Conservation (phyloP, 139 green algal species). For the Auxenochlorella pyrenoidosa region DNA sequence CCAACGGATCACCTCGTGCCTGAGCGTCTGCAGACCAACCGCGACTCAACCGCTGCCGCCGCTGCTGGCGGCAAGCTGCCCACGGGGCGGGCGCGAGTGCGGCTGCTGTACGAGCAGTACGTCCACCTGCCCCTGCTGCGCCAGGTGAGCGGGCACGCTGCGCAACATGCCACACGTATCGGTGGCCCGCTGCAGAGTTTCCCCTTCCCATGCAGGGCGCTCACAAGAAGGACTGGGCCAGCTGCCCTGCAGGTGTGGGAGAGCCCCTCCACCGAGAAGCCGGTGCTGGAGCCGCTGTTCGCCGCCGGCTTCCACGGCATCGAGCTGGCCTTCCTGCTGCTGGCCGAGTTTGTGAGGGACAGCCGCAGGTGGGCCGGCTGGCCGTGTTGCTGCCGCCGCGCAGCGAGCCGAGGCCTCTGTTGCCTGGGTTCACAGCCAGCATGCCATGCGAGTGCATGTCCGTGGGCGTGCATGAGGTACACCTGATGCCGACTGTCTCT, state of each 20-base stretch:
- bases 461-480: background rate
- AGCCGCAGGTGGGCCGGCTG: constrained; percentile 33
- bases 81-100: constrained; percentile 33
- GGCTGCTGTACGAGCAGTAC: constrained; percentile 58
- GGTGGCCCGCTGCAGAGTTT: too few species aligned
- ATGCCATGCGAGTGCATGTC: too few species aligned
- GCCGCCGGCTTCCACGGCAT: constrained; percentile 63
- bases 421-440: too few species aligned
- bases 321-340: constrained; percentile 59
- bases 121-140: constrained; percentile 49
- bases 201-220: too few species aligned
- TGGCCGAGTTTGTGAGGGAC: constrained; percentile 59
- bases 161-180: too few species aligned
- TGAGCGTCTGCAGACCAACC: constrained; percentile 13
- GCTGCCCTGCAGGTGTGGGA: constrained; percentile 49
- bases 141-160: too few species aligned
- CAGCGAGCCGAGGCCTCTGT: too few species aligned
- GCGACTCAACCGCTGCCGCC: too few species aligned
- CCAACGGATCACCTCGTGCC: too few species aligned
- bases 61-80: constrained; percentile 1
- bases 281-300: constrained; percentile 58
- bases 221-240: too few species aligned
- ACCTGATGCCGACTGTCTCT: background rate
- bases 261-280: constrained; percentile 45
- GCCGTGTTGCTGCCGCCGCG: background rate